phyloP scores from a whole-genome alignment of 371 early-diverging fungal species.

The Haplosporangium sp. region DNA sequence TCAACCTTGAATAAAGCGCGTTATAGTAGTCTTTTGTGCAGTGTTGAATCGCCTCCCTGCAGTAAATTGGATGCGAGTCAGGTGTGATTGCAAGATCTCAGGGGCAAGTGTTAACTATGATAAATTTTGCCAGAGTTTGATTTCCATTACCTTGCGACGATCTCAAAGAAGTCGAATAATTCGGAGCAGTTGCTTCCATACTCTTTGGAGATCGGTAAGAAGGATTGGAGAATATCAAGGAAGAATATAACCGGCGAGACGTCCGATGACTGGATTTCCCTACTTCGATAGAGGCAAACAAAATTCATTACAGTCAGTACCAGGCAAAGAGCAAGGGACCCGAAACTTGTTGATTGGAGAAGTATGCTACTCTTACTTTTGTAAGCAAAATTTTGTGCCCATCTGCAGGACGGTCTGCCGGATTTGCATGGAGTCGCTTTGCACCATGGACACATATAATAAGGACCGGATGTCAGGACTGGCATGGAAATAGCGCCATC shows the following conservation, averaged over 20 bases:
- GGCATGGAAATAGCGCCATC: slow-evolving; percentile 48
- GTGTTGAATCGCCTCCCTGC: slow-evolving; percentile 25
- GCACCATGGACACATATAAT: slow-evolving; percentile 51
- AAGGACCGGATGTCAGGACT: slow-evolving; percentile 47
- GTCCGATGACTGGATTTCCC: slow-evolving; percentile 8
- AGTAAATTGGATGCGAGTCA: not conserved
- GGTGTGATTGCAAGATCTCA: not conserved
- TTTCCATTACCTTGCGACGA: slow-evolving; percentile 37
- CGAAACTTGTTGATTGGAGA: not conserved
- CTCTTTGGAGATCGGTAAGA: slow-evolving; percentile 55
- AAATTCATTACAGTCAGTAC: not conserved
- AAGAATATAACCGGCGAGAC: slow-evolving; percentile 50
- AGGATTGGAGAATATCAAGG: slow-evolving; percentile 50
- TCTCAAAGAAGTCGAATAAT: slow-evolving; percentile 55
- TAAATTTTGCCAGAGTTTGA: not conserved
- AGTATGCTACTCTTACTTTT: slow-evolving; percentile 6
- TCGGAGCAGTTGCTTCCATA: slow-evolving; percentile 56
- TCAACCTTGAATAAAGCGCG: slow-evolving; percentile 26
- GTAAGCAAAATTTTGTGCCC: slow-evolving; percentile 49
- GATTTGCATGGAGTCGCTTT: slow-evolving; percentile 56
- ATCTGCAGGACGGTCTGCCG: slow-evolving; percentile 52
- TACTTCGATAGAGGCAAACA: not conserved
- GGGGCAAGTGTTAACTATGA: not conserved
- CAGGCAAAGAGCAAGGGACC: not conserved
- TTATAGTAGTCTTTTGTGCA: slow-evolving; percentile 31